Evolutionary conservation across 441 rosid species (phyloP), one percentile per base, ranked within the genome.

Genomic region (Erodium moschatum): DNA sequence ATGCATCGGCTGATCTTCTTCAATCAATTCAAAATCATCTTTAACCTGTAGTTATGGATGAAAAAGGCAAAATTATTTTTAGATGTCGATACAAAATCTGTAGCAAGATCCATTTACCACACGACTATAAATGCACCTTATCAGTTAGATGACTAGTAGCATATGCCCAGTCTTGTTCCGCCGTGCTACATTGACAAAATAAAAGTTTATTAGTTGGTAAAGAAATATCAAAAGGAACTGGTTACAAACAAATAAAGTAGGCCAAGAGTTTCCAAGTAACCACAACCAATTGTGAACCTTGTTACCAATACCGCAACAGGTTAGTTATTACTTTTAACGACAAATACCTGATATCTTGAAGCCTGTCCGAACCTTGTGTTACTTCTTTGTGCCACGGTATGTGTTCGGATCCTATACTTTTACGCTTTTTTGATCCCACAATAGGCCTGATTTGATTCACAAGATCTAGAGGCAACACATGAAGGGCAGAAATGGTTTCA

Each of bases 341-440:
- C 67, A 85, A 76, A 62, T 64, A 88, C 96, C 94, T 88, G 66
- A 82, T 77, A 67, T 78, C 81, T 67, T 66, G 86, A 78, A 74
- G 74, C 80, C 75, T 82, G 64, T 40, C 73, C 63, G 83, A 72
- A 46, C 75, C 77, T 70, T 74, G 74, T 46, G 65, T 74, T 64
- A 85, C 85, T 81, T 91, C 96, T 78, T 80, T 76, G 75, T 83
- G 82, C 97, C 92, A 91, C 10, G 94, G 82, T 46, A 79, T 64
- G 75, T 27, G 81, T 76, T 79, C 86, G 64, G 71, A 65, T 54
- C 78, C 56, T 65, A 62, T 64, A 70, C 38, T 73, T 79, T 85
- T 91, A 62, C 94, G 89, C 78, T 87, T 91, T 74, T 82, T 87
- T 33, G 83, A 69, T 76, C 81, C 67, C 70, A 21, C 65, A 15